Percentiles rank a stretch among this genome's conserved stretches.
Evolutionary conservation across 2,329 filamentous ascomycete genomes (phyloP).

Genomic region (Colletotrichum sp.): DNA sequence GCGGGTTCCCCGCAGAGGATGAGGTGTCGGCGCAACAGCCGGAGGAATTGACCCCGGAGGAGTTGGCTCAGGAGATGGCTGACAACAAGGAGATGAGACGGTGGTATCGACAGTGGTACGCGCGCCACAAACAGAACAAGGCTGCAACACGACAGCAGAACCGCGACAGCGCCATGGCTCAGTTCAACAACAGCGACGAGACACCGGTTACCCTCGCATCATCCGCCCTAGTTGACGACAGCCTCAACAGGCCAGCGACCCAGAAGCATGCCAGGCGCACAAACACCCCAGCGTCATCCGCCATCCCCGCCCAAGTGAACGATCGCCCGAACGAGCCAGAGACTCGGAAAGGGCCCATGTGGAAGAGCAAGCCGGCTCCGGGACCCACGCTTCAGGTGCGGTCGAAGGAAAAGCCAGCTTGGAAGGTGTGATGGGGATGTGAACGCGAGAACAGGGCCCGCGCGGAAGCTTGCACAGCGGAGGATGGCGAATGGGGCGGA

Average conservation of each 20-base stretch:
- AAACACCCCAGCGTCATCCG: not conserved
- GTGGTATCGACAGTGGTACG: not conserved
- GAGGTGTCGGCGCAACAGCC: not conserved
- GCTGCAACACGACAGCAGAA: not conserved
- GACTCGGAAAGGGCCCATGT: not conserved
- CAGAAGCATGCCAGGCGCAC: not conserved
- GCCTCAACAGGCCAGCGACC: not conserved
- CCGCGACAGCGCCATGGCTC: not conserved
- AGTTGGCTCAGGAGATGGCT: not conserved
- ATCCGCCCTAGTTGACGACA: not conserved
- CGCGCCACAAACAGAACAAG: not conserved
- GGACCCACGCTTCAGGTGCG: not conserved
- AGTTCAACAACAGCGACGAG: not conserved
- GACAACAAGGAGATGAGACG: not conserved
- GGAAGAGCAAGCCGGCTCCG: not conserved
- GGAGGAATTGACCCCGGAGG: not conserved
- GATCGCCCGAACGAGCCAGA: not conserved
- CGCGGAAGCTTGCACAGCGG: not conserved
- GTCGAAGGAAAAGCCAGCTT: not conserved
- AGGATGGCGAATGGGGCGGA: not conserved
- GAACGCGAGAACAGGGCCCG: not conserved
- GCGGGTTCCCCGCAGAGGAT: not conserved
- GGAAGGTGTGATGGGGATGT: not conserved
- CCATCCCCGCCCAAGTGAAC: not conserved
- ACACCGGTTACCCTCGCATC: not conserved